Evolutionary conservation across 805 yeast genomes (phyloP).

Genomic region (Yarrowia sp.): DNA sequence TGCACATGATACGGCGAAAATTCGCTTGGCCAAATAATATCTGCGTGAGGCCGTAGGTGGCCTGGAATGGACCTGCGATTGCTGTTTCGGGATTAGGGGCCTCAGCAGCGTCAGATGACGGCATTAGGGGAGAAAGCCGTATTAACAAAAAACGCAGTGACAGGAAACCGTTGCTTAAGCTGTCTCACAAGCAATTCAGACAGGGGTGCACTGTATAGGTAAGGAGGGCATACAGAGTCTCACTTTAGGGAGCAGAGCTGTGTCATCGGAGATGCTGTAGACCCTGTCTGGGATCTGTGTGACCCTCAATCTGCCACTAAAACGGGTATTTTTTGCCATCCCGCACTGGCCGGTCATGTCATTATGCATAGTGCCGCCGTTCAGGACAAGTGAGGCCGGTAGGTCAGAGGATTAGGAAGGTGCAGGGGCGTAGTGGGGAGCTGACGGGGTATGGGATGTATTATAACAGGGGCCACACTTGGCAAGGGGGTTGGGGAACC

Average conservation of each 20-base stretch:
- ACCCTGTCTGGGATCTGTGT: too few species aligned
- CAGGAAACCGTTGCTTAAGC: not conserved
- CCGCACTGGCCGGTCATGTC: not conserved
- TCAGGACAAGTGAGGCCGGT: conserved; percentile 3
- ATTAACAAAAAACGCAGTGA: not conserved
- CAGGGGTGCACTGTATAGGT: conserved; percentile 18
- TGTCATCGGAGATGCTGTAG: too few species aligned
- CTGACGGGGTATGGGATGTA: not conserved
- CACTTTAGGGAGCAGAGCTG: not conserved
- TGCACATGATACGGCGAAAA: not conserved
- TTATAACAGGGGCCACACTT: not conserved
- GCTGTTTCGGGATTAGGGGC: not conserved
- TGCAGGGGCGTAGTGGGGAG: conserved; percentile 5
- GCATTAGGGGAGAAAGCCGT: too few species aligned
- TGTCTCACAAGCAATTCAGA: not conserved
- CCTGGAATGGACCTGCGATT: conserved; percentile 1
- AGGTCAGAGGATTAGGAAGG: conserved; percentile 12
- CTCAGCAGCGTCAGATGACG: not conserved
- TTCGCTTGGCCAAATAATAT: conserved; percentile 15
- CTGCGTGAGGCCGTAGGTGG: not conserved
- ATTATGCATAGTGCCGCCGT: conserved; percentile 9
- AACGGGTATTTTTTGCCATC: not conserved
- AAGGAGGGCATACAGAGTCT: not conserved
- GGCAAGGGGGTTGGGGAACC: too few species aligned
- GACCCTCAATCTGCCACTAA: too few species aligned